These are phyloP conservation scores for Perkinsela sp. DNA, from an alignment of 208 protist genomes.

Conservation along the genomic window DNA sequence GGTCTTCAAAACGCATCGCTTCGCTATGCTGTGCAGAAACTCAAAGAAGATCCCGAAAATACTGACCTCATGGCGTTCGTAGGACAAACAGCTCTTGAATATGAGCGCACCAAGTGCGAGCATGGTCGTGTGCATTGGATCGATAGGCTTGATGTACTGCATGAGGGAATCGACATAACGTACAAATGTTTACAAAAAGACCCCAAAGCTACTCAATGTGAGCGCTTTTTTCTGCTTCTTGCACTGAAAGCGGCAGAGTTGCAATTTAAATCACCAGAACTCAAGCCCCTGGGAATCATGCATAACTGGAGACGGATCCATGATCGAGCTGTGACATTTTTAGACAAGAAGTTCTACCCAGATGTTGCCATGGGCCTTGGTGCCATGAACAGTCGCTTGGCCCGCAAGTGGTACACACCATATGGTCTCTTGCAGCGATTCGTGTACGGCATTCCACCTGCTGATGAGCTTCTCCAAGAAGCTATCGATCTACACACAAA, in stretches of 20 bases:
- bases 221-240: conserved; percentile 40
- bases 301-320: conserved; percentile 52
- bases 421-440: conserved; percentile 18
- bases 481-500: conserved; percentile 24
- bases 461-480: conserved; percentile 12
- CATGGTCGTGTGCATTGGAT: conserved; percentile 35
- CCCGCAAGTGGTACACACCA: conserved; percentile 28
- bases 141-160: conserved; percentile 41
- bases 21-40: conserved; percentile 35
- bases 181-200: conserved; percentile 55
- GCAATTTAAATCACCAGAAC: conserved; percentile 35
- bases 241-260: conserved; percentile 31
- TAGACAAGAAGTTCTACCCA: conserved; percentile 22
- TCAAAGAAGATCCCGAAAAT: conserved; percentile 19
- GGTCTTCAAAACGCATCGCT: conserved; percentile 32
- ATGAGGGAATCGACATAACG: conserved; percentile 48
- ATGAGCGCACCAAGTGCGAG: conserved; percentile 52
- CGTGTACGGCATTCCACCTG: conserved; percentile 16
- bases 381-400: conserved; percentile 22
- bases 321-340: conserved; percentile 17
- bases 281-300: conserved; percentile 23
- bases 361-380: conserved; percentile 34
- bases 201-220: conserved; percentile 37
- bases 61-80: conserved; percentile 50
- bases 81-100: conserved; percentile 28